A percentile compares a stretch with the other conserved stretches of the same genome.
Conservation (phyloP, 768 basidiomycete species). For the Auriscalpium vulgare region DNA sequence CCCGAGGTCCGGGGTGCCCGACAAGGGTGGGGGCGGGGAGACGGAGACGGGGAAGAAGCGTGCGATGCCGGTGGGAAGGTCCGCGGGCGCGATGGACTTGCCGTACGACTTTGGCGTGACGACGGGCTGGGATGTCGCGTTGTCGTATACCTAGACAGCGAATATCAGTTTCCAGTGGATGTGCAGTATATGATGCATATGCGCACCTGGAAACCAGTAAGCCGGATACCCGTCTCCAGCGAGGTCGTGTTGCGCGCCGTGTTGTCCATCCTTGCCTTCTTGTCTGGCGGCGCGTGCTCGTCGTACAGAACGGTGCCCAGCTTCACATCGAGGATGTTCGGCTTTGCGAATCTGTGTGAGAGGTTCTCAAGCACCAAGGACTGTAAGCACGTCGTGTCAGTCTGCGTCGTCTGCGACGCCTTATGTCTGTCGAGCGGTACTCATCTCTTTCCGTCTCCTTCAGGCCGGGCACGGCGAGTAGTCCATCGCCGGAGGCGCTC, state of each 20-base stretch:
- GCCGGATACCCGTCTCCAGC: conserved; percentile 62
- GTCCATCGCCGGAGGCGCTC: conserved; percentile 5
- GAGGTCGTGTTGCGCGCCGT: conserved; percentile 67
- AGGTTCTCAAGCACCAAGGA: conserved; percentile 85
- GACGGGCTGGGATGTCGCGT: conserved; percentile 43
- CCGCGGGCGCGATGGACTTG: conserved; percentile 55
- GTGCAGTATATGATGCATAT: not conserved
- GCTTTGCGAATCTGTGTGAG: conserved; percentile 60
- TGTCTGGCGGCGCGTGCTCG: conserved; percentile 55
- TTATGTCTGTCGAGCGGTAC: conserved; percentile 14
- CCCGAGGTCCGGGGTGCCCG: conserved; percentile 31
- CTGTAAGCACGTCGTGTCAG: conserved; percentile 28
- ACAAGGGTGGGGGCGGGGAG: conserved; percentile 9
- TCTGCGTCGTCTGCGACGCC: not conserved
- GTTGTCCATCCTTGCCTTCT: conserved; percentile 69
- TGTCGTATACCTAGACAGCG: conserved; percentile 59
- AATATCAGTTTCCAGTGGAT: not conserved
- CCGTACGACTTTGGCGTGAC: conserved; percentile 73
- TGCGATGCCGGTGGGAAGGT: conserved; percentile 70
- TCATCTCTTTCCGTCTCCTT: conserved; percentile 37
- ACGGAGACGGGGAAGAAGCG: conserved; percentile 64
- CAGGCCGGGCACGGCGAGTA: conserved; percentile 15
- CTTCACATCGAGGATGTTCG: conserved; percentile 88
- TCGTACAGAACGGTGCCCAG: conserved; percentile 89
- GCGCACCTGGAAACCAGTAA: conserved; percentile 88